Conservation (phyloP, 345 rosid species). For the Linum trigynum region DNA sequence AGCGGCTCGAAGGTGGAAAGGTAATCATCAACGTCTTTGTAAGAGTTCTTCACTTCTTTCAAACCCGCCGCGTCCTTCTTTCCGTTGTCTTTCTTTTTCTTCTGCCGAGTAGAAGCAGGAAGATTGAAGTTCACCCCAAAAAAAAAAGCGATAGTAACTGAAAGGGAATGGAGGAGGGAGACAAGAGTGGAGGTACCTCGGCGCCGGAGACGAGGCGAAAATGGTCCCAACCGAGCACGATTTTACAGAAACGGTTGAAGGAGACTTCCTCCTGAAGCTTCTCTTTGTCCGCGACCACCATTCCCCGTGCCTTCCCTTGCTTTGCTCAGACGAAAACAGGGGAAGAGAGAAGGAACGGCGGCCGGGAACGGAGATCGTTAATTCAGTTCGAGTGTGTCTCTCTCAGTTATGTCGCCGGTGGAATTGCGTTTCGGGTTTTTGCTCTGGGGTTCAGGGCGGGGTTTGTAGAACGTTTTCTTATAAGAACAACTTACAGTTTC, state of each 20-base stretch:
- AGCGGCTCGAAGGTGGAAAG: conserved; percentile 77
- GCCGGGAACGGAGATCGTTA: too few species aligned
- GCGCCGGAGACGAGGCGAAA: conserved; percentile 44
- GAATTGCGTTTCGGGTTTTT: too few species aligned
- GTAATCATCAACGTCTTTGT: conserved; percentile 65
- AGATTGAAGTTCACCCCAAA: too few species aligned
- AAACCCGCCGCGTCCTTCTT: conserved; percentile 19
- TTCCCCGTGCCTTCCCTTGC: too few species aligned
- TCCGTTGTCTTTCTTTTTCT: conserved; percentile 15
- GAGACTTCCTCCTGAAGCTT: conserved; percentile 52
- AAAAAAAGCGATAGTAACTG: too few species aligned
- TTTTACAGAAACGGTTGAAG: conserved; percentile 53
- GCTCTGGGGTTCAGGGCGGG: too few species aligned
- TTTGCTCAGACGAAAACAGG: too few species aligned
- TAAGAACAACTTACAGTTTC: too few species aligned
- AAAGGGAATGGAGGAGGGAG: too few species aligned
- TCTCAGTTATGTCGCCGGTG: too few species aligned
- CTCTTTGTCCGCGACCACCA: conserved; percentile 49
- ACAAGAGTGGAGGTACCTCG: conserved; percentile 11
- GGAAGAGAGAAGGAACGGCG: neutral
- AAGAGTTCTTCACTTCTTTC: conserved; percentile 51
- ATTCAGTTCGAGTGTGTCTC: too few species aligned
- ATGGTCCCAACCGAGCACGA: conserved; percentile 73
- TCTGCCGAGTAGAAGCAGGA: neutral
- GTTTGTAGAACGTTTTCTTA: too few species aligned